Evolutionary conservation across 495 filamentous ascomycete genomes (phyloP), one percentile per base, ranked within the genome.

Genomic region (Aspergillus conjunctus): DNA sequence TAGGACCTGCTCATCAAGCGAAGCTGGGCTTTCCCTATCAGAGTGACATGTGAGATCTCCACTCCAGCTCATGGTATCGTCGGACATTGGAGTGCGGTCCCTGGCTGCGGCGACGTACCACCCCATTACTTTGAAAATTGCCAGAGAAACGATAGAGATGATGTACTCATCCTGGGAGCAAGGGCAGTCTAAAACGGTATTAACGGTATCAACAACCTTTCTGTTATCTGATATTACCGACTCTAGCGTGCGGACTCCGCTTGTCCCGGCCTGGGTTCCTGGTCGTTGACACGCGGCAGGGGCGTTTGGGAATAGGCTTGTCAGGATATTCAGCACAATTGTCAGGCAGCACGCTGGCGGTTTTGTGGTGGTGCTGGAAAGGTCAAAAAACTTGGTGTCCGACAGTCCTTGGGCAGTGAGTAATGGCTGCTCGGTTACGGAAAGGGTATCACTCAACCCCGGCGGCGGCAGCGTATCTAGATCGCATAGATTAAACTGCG

Each of bases 71-170:
- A 57, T 34, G 12, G 3, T 48, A 14, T 33, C 46, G 12, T 32
- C 37, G 14, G 12, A 2, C 1, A 18, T 31, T 12, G 57, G 21
- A 15, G 17, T 50, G 4, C 17, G 61, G 41, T 33, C 45, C 49
- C 18, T 61, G 10, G 21, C 63, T 64, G 54, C 71, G 4, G 64
- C 61, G 2, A 68, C 60, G 52, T 71, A 73, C 39, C 63, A 65
- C 30, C 58, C 61, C 58, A 73, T 50, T 0, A 72, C 60, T 59
- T 73, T 72, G 45, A 70, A 66, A 2, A 72, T 49, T 41, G 70
- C 67, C 22, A 70, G 58, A 0, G 69, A 68, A 22, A 68, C 58
- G 4, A 73, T 60, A 21, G 69, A 53, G 43, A 72, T 51, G 14
- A 72, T 39, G 33, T 68, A 73, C 7, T 50, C 61, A 53, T 70